Percentiles rank a stretch among this genome's conserved stretches.
Conservation (phyloP, 1,284 basidiomycete species). For the Rhodotorula sp. region DNA sequence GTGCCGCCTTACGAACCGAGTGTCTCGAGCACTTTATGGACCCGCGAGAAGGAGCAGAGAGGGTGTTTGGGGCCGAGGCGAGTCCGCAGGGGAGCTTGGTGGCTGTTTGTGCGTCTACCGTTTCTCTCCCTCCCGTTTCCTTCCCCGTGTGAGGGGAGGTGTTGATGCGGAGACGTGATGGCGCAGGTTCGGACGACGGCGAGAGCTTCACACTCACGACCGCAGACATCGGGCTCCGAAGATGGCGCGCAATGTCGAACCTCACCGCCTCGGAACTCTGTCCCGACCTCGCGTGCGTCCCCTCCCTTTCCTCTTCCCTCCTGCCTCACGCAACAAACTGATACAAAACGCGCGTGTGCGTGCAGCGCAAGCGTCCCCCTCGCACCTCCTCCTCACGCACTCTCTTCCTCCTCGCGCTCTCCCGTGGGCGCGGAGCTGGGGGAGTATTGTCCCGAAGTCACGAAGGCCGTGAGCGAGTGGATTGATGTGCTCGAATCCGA, state of each 20-base stretch:
- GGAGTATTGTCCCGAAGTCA: constrained; percentile 2
- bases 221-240: neutral
- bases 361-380: no score
- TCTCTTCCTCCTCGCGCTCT: neutral
- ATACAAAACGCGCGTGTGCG: no score
- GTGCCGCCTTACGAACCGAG: constrained; percentile 1
- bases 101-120: neutral
- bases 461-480: neutral
- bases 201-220: neutral
- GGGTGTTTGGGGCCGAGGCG: neutral
- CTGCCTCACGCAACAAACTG: no score
- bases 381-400: neutral
- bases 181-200: neutral
- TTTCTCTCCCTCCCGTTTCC: no score
- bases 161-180: neutral
- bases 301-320: no score
- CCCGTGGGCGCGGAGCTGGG: neutral
- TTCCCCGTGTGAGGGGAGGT: neutral
- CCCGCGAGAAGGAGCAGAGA: neutral
- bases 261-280: neutral
- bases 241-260: constrained; percentile 7
- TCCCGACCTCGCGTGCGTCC: constrained; percentile 6
- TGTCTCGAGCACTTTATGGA: constrained; percentile 1
- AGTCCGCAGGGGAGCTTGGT: neutral
- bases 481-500: neutral